A percentile compares a stretch with the other conserved stretches of the same genome.
These are phyloP conservation scores for Cinchona pubescens DNA, from an alignment of 257 asterid genomes.

Conservation along the genomic window DNA sequence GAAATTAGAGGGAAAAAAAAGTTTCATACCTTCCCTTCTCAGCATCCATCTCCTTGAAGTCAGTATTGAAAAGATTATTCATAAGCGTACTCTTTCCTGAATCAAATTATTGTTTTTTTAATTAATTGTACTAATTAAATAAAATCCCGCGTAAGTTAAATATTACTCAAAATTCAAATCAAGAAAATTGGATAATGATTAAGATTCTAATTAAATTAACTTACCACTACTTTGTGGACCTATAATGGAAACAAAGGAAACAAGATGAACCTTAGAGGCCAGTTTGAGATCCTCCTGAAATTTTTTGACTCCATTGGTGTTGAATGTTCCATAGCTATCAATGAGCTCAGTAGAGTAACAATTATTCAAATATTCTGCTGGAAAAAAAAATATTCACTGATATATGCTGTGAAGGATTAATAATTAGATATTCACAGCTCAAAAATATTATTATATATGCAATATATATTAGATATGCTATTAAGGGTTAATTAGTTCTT, in stretches of 20 bases:
- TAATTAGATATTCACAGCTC: too few relatives aligned
- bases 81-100: constrained; percentile 8
- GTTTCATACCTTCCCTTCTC: not conserved
- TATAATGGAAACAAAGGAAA: not conserved
- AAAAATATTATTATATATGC: too few relatives aligned
- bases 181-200: too few relatives aligned
- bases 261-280: not conserved
- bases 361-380: not conserved
- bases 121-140: not conserved
- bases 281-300: not conserved
- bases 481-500: too few relatives aligned
- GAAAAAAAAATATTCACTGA: not conserved
- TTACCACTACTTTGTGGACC: not conserved
- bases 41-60: not conserved
- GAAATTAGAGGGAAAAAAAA: too few relatives aligned
- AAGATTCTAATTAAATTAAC: not conserved
- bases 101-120: not conserved
- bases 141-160: not conserved
- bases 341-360: not conserved
- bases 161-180: too few relatives aligned
- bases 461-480: too few relatives aligned
- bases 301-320: not conserved
- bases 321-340: not conserved
- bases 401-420: too few relatives aligned
- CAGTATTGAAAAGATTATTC: not conserved